Evolutionary conservation across 2,329 filamentous ascomycete species (phyloP).

Genomic region (Fusarium setosum): DNA sequence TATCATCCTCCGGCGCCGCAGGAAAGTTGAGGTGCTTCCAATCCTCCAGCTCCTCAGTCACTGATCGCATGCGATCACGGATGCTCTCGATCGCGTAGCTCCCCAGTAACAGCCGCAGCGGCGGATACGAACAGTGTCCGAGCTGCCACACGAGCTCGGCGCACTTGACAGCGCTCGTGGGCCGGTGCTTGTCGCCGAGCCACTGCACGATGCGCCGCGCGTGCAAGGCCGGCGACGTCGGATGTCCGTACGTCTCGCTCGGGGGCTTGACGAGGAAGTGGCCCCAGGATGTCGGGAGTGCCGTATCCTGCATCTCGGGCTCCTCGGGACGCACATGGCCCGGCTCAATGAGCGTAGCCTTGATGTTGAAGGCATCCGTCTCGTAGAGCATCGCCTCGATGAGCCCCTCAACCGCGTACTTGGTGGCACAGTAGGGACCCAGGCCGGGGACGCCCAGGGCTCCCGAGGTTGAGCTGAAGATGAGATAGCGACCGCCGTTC

Average conservation of each 20-base stretch:
- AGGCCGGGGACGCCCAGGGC: slow-evolving; percentile 93
- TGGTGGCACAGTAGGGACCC: slow-evolving; percentile 95
- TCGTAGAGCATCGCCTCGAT: slow-evolving; percentile 98
- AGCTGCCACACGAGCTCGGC: slow-evolving; percentile 95
- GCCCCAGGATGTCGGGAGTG: slow-evolving; percentile 81
- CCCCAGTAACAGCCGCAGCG: slow-evolving; percentile 85
- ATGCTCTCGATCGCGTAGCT: slow-evolving; percentile 98
- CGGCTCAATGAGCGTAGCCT: slow-evolving; percentile 92
- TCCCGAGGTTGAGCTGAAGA: slow-evolving; percentile 93
- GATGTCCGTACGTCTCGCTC: slow-evolving; percentile 81
- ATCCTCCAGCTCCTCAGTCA: slow-evolving; percentile 95
- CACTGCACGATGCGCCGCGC: slow-evolving; percentile 93
- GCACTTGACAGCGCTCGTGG: slow-evolving; percentile 91
- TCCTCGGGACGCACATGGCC: slow-evolving; percentile 91
- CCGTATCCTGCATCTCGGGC: slow-evolving; percentile 62
- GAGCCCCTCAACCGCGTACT: slow-evolving; percentile 95
- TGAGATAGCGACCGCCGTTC: slow-evolving; percentile 83
- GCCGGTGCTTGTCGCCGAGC: slow-evolving; percentile 86
- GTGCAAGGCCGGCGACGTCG: slow-evolving; percentile 87
- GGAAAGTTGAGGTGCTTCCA: slow-evolving; percentile 89
- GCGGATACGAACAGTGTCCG: slow-evolving; percentile 94
- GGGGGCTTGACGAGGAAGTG: slow-evolving; percentile 92
- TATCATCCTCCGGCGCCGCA: slow-evolving; percentile 40
- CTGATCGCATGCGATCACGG: slow-evolving; percentile 85
- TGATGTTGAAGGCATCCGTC: slow-evolving; percentile 90